Conservation (phyloP, 345 rosid species). For the Reutealis trisperma region DNA sequence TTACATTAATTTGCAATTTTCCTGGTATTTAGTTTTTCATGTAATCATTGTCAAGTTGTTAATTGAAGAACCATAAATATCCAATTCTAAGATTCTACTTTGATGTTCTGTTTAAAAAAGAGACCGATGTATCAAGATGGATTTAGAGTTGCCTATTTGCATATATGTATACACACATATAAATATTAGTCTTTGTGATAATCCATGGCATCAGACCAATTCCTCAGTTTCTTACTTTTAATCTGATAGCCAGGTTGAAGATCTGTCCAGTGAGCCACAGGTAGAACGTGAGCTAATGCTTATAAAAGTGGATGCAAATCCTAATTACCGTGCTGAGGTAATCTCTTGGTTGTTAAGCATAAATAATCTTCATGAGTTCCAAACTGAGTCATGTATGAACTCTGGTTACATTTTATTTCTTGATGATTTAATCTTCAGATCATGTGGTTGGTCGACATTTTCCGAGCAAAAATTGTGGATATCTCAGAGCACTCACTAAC, state of each 20-base stretch:
- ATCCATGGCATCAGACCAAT: background rate
- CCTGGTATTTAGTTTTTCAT: background rate
- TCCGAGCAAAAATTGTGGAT: slow-evolving; percentile 86
- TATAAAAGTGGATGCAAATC: slow-evolving; percentile 68
- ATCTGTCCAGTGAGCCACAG: slow-evolving; percentile 84
- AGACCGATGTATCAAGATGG: background rate
- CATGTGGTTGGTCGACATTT: slow-evolving; percentile 89
- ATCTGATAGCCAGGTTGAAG: slow-evolving; percentile 64
- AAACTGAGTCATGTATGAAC: background rate
- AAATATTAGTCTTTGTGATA: background rate
- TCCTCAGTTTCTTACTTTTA: background rate
- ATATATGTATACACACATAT: no score
- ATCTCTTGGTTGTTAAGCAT: background rate
- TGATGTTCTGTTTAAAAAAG: background rate
- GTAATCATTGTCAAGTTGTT: background rate
- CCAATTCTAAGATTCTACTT: background rate
- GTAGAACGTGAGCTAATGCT: slow-evolving; percentile 97
- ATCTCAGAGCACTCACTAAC: slow-evolving; percentile 69
- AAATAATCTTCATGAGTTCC: background rate
- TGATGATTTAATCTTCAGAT: slow-evolving; percentile 48
- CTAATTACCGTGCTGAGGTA: slow-evolving; percentile 72
- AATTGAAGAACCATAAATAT: background rate
- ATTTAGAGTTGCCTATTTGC: background rate
- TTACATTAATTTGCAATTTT: no score
- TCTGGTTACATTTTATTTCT: slow-evolving; percentile 5